These are phyloP conservation scores for Lachnellula willkommii DNA, from an alignment of 2,329 filamentous ascomycete genomes.

Conservation along the genomic window DNA sequence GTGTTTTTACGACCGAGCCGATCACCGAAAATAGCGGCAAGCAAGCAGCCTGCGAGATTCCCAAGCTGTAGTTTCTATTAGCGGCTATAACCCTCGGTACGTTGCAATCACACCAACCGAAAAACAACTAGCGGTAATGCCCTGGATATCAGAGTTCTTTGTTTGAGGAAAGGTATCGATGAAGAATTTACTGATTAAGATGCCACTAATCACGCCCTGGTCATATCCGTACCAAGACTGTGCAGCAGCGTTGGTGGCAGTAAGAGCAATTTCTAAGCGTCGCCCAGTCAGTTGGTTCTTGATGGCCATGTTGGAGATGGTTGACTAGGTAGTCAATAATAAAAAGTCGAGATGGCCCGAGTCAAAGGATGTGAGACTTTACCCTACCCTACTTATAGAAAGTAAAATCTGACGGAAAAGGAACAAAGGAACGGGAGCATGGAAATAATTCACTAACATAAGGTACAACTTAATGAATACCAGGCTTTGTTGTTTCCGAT, in stretches of 20 bases:
- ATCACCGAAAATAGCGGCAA: slow-evolving; percentile 19
- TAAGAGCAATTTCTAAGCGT: slow-evolving; percentile 10
- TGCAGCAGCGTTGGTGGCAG: slow-evolving; percentile 13
- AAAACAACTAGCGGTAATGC: slow-evolving; percentile 41
- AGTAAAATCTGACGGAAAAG: not conserved
- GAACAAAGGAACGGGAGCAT: not conserved
- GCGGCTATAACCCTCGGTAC: not conserved
- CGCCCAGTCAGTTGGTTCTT: slow-evolving; percentile 1
- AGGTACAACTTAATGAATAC: not conserved
- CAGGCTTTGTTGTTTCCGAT: not conserved
- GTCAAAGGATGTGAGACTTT: not conserved
- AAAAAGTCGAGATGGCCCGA: not conserved
- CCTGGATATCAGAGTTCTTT: slow-evolving; percentile 36
- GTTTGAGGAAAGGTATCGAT: slow-evolving; percentile 43
- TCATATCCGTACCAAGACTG: slow-evolving; percentile 42
- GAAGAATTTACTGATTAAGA: slow-evolving; percentile 62
- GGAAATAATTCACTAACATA: not conserved
- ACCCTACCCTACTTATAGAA: not conserved
- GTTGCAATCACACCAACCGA: slow-evolving; percentile 30
- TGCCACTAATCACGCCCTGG: slow-evolving; percentile 67
- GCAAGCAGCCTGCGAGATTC: slow-evolving; percentile 16
- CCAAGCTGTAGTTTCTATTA: slow-evolving; percentile 8
- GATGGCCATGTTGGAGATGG: not conserved
- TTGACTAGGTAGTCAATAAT: not conserved
- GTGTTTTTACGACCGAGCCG: slow-evolving; percentile 17